phyloP scores from a whole-genome alignment of 257 asterid species.

The Solanum etuberosum region DNA sequence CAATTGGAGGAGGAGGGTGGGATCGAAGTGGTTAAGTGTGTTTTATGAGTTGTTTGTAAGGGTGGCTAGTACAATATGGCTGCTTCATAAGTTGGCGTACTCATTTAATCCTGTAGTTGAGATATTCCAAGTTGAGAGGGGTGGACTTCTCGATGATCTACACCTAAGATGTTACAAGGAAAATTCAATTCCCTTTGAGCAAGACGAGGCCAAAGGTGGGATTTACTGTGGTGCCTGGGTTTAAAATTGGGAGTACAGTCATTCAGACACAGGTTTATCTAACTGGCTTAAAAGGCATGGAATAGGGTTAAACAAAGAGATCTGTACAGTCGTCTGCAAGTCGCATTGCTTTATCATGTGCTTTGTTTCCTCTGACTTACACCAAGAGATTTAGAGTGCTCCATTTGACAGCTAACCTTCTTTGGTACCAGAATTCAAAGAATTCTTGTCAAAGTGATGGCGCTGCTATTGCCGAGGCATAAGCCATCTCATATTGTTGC shows the following conservation, averaged over 20 bases:
- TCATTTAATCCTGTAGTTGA: constrained; percentile 62
- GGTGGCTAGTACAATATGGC: constrained; percentile 91
- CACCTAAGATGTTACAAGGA: constrained; percentile 72
- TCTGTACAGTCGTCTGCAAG: not conserved
- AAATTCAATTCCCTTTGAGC: constrained; percentile 9
- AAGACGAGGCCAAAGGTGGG: constrained; percentile 58
- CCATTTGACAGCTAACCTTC: not conserved
- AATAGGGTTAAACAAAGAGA: constrained; percentile 11
- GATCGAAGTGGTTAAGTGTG: constrained; percentile 1
- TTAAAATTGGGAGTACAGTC: constrained; percentile 63
- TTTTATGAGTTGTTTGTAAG: constrained; percentile 78
- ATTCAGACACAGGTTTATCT: constrained; percentile 84
- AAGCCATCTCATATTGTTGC: not conserved
- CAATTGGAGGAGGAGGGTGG: not conserved
- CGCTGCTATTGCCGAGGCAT: not conserved
- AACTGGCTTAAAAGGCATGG: constrained; percentile 22
- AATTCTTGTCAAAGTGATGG: not conserved
- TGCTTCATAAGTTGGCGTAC: constrained; percentile 75
- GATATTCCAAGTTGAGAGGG: constrained; percentile 84
- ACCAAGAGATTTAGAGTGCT: not conserved
- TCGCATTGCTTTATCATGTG: not conserved
- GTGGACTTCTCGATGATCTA: constrained; percentile 68
- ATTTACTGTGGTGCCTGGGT: constrained; percentile 86
- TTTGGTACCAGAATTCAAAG: not conserved
- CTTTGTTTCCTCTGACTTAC: not conserved